A percentile compares a stretch with the other conserved stretches of the same genome.
phyloP scores from a whole-genome alignment of 2,329 filamentous ascomycete species.

The Sclerotinia nivalis region DNA sequence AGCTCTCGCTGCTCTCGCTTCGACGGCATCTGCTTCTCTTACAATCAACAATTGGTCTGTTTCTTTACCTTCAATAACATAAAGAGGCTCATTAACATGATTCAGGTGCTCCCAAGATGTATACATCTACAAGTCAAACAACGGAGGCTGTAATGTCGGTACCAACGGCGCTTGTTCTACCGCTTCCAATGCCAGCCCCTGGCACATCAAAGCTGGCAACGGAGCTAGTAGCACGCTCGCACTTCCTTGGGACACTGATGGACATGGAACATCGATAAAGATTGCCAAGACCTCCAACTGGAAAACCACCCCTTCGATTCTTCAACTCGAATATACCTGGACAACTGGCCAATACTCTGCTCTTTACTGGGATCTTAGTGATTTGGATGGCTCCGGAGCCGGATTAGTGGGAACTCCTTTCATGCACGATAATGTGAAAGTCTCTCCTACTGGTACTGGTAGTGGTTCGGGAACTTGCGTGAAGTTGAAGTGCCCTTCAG shows the following conservation, averaged over 20 bases:
- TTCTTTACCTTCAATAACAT: too few species aligned
- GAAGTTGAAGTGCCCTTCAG: constrained; percentile 18
- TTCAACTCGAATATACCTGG: constrained; percentile 24
- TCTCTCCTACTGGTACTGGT: constrained; percentile 20
- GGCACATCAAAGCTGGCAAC: constrained; percentile 19
- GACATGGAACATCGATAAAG: constrained; percentile 20
- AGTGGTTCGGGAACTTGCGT: constrained; percentile 17
- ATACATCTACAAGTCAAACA: constrained; percentile 18
- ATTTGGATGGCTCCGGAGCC: constrained; percentile 21
- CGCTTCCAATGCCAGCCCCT: constrained; percentile 10
- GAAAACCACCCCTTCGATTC: constrained; percentile 12
- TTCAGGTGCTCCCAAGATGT: constrained; percentile 17
- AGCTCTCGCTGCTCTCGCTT: constrained; percentile 21
- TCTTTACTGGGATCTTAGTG: constrained; percentile 25
- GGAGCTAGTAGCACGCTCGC: constrained; percentile 16
- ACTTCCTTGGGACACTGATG: constrained; percentile 18
- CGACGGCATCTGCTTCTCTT: constrained; percentile 21
- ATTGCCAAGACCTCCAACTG: constrained; percentile 22
- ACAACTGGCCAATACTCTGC: constrained; percentile 12
- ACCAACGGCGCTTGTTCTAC: constrained; percentile 17
- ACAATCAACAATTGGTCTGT: constrained; percentile 21
- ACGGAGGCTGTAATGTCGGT: constrained; percentile 18
- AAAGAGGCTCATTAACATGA: not conserved
- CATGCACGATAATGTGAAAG: constrained; percentile 20
- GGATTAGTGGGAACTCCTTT: constrained; percentile 24